These are phyloP conservation scores for Lablab purpureus DNA, from an alignment of 306 rosid genomes.

Conservation along the genomic window DNA sequence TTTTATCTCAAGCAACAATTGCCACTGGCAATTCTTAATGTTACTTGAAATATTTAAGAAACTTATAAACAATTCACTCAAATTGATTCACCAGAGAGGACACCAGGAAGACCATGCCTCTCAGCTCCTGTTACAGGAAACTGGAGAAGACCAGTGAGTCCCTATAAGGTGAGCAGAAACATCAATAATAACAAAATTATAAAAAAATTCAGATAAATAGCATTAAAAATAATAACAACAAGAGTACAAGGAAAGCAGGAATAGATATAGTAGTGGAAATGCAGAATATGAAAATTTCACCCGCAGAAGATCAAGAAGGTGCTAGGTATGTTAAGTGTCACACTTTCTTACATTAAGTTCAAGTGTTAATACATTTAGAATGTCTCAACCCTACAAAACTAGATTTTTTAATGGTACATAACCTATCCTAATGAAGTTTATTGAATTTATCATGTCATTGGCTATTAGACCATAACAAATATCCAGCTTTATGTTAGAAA, in stretches of 20 bases:
- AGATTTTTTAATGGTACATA: too few relatives aligned
- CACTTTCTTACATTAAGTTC: neutral
- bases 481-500: too few relatives aligned
- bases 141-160: conserved; percentile 97
- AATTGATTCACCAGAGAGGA: conserved; percentile 72
- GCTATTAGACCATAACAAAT: too few relatives aligned
- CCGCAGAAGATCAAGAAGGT: neutral
- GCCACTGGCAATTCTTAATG: conserved; percentile 12
- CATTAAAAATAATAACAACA: neutral
- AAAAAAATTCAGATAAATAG: neutral
- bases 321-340: neutral
- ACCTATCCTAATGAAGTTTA: too few relatives aligned
- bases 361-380: neutral
- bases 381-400: too few relatives aligned
- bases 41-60: conserved; percentile 26
- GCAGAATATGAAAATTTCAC: neutral
- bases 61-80: conserved; percentile 27
- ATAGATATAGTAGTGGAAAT: neutral
- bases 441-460: too few relatives aligned
- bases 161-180: conserved; percentile 58
- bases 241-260: neutral
- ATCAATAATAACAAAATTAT: neutral
- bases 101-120: conserved; percentile 99
- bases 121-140: conserved; percentile 94
- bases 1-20: conserved; percentile 16